Percentiles rank a stretch among this genome's conserved stretches.
These are phyloP conservation scores for Aspergillus kassunensis DNA, from an alignment of 495 filamentous ascomycete species.

Conservation along the genomic window DNA sequence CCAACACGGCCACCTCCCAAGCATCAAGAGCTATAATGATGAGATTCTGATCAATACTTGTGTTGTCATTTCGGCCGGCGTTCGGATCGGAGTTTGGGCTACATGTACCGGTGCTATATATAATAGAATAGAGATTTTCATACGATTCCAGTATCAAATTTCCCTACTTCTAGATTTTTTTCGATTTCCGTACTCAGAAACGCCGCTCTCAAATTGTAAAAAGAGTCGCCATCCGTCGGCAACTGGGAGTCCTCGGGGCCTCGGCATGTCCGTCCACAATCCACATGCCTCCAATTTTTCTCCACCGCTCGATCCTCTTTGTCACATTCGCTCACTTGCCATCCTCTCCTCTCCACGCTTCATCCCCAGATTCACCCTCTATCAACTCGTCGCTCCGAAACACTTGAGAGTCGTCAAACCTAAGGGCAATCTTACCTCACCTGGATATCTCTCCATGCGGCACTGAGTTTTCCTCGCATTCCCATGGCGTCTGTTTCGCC, in stretches of 20 bases:
- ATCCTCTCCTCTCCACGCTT: slow-evolving; percentile 14
- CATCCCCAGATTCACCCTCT: slow-evolving; percentile 11
- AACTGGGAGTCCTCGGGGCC: slow-evolving; percentile 9
- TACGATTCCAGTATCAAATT: not conserved
- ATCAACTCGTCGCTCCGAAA: slow-evolving; percentile 1
- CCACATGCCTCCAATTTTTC: slow-evolving; percentile 11
- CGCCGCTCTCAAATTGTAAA: no score
- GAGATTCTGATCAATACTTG: not conserved
- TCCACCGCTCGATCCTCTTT: slow-evolving; percentile 8
- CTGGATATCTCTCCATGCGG: slow-evolving; percentile 29
- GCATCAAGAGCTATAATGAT: slow-evolving; percentile 55
- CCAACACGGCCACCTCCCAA: slow-evolving; percentile 21
- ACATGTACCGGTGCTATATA: slow-evolving; percentile 4
- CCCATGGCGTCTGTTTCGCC: slow-evolving; percentile 65
- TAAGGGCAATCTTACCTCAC: not conserved
- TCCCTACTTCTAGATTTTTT: not conserved
- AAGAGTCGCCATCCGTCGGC: slow-evolving; percentile 5
- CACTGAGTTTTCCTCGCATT: slow-evolving; percentile 22
- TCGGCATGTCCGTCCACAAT: slow-evolving; percentile 14
- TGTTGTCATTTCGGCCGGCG: not conserved
- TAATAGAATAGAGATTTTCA: not conserved
- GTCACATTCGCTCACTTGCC: not conserved
- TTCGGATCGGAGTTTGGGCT: not conserved
- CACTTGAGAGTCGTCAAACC: not conserved
- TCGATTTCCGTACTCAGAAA: no score